These are phyloP conservation scores for Xylaria castorea DNA, from an alignment of 495 filamentous ascomycete genomes.

Conservation along the genomic window DNA sequence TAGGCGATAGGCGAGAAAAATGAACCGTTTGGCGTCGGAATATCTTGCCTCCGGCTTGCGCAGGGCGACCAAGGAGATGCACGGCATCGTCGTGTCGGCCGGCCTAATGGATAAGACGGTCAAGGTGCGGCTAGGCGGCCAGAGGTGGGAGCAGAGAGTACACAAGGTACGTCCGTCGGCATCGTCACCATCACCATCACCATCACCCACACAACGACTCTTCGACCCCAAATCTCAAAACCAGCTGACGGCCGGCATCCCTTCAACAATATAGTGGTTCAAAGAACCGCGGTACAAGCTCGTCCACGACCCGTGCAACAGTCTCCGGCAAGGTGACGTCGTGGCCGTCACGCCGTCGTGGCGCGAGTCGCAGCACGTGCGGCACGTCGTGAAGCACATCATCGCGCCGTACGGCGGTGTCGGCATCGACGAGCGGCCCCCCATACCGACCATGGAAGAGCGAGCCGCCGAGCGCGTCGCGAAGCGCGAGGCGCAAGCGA, in stretches of 20 bases:
- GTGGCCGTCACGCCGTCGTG: conserved; percentile 76
- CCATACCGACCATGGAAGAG: conserved; percentile 70
- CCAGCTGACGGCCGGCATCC: neutral
- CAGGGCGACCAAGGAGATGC: conserved; percentile 42
- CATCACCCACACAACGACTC: neutral
- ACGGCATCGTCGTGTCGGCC: conserved; percentile 69
- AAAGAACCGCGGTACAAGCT: conserved; percentile 57
- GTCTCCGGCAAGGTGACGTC: conserved; percentile 76
- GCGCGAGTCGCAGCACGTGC: conserved; percentile 68
- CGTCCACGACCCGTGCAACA: conserved; percentile 78
- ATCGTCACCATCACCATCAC: neutral
- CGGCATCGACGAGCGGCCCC: conserved; percentile 65
- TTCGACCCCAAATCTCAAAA: neutral
- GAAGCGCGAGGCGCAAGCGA: conserved; percentile 57
- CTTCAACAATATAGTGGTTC: conserved; percentile 49
- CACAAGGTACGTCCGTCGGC: conserved; percentile 50
- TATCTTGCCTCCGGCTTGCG: conserved; percentile 41
- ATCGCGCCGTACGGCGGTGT: conserved; percentile 75
- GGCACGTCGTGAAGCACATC: conserved; percentile 79
- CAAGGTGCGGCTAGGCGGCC: conserved; percentile 67
- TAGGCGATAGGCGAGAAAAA: neutral
- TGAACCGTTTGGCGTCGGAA: conserved; percentile 43
- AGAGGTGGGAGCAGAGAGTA: conserved; percentile 66
- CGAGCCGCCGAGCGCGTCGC: conserved; percentile 55
- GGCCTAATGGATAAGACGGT: conserved; percentile 75